These are phyloP conservation scores for Trichothecium roseum DNA, from an alignment of 2,329 filamentous ascomycete genomes.

Conservation along the genomic window DNA sequence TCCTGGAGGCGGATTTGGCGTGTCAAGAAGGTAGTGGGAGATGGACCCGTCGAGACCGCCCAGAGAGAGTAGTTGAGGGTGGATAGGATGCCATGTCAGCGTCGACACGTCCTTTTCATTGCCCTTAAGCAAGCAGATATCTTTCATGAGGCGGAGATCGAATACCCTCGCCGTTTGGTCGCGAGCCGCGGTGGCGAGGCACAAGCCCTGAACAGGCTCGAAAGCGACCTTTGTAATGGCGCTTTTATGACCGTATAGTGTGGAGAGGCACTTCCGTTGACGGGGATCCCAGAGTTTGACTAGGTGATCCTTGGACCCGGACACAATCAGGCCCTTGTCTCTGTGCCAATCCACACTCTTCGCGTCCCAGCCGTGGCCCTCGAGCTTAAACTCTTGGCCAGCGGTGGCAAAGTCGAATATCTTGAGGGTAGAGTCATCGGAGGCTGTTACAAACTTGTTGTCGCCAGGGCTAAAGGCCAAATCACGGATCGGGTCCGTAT, in stretches of 20 bases:
- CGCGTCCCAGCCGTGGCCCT: slow-evolving; percentile 95
- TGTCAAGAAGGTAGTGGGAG: slow-evolving; percentile 90
- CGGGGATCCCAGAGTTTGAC: slow-evolving; percentile 99
- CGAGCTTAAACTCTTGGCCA: slow-evolving; percentile 70
- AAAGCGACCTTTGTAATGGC: slow-evolving; percentile 90
- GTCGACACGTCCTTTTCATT: slow-evolving; percentile 96
- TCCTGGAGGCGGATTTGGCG: slow-evolving; percentile 75
- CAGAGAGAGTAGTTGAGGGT: slow-evolving; percentile 79
- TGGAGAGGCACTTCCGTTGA: slow-evolving; percentile 72
- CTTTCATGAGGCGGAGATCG: slow-evolving; percentile 95
- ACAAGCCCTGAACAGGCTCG: slow-evolving; percentile 71
- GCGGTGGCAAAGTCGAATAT: slow-evolving; percentile 93
- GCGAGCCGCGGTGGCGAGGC: slow-evolving; percentile 84
- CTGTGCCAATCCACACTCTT: slow-evolving; percentile 98
- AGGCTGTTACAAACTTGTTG: slow-evolving; percentile 90
- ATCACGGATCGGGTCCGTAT: slow-evolving; percentile 81
- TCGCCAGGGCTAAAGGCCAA: slow-evolving; percentile 91
- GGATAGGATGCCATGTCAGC: slow-evolving; percentile 86
- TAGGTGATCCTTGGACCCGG: slow-evolving; percentile 92
- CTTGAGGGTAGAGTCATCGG: slow-evolving; percentile 85
- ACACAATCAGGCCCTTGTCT: slow-evolving; percentile 84
- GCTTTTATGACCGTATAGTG: slow-evolving; percentile 93
- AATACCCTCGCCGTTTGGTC: slow-evolving; percentile 91
- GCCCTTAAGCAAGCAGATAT: slow-evolving; percentile 84
- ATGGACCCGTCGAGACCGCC: slow-evolving; percentile 84